Evolutionary conservation across 106 monocot species (phyloP), one percentile per base, ranked within the genome.

Genomic region (Apostasia shenzhenica): DNA sequence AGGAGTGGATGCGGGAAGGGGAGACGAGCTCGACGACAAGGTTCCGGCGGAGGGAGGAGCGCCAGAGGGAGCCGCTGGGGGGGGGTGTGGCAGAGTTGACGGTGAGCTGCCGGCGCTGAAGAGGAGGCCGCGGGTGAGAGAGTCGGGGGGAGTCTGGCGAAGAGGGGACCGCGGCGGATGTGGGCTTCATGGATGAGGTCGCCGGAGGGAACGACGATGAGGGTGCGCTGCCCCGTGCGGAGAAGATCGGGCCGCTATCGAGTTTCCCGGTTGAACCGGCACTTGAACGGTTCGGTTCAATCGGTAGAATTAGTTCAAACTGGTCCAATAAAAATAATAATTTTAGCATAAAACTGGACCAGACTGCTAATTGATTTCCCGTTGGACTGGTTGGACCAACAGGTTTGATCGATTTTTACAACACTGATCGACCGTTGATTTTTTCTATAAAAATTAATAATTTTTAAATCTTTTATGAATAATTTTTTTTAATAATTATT

Each of bases 141-240:
- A 90, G 76, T 94, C 94, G 5, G 79, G 70, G 1, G 94, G 94
- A 10, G 86, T 78, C 73, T 80, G 66, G 90, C 90, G 74, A 94
- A 94, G 41, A 81, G 51, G 4, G 89, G 82, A 42, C 94, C 94
- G 26, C 70, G 66, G 63, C 83, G 83, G 70, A 94, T 72, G 13
- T 90, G 80, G 42, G 94, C 94, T 48, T 87, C 84, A 74, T 94
- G 94, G 76, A 94, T 94, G 61, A 94, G 84, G 8, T 89, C 94
- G 13, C 90, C 41, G 44, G 74, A 73, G 67, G 87, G 76, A 71
- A 94, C 59, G 63, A 94, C 68, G 69, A 94, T 55, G 44, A 94
- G 84, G 12, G 86, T 89, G 45, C 89, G 78, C 71, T 86, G 89
- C 37, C 94, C 94, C 94, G 90, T 94, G 45, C 78, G 74, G 80